Base-by-base conservation (phyloP, 345 rosid genomes). In the Bruguiera parviflora region DNA sequence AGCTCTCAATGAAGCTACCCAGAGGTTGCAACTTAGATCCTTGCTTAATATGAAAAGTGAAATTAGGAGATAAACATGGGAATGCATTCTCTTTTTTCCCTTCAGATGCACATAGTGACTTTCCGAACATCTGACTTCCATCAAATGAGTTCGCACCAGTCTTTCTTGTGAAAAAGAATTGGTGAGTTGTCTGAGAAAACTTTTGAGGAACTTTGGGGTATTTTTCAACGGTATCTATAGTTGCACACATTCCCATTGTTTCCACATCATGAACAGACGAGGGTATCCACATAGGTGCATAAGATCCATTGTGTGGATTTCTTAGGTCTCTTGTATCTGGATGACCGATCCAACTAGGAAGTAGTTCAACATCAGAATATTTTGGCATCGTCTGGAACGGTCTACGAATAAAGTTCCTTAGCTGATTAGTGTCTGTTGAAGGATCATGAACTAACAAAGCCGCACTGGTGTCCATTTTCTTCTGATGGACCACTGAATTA, bases 1-100 rank as follows among this genome's bases (percentile, higher is more conserved):
- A 78, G 35, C 78, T 73, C 35, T 88, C 85, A 31, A 76, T 78
- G 56, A 92, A 82, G 82, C 89, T 85, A 69, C 79, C 87, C 16
- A 87, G 68, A 67, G 86, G 77, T 58, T 78, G 86, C 66, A 91
- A 79, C 75, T 77, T 82, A 60, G 69, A 76, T 68, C 86, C 89
- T 59, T 83, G 89, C 69, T 77, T 79, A 64, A 65, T 73, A 31
- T 43, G 66, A 65, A 77, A 81, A 75, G 70, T 78, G 61, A 47
- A 64, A 69, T 62, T 77, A 31, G 87, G 86, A 76, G 89, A 76
- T 58, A 78, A 71, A 67, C 80, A 70, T 68, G 85, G 79, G 75
- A 85, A 71, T 28, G 74, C 84, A 69, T 73, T 71, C 69, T 81
- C 76, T 28, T 75, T 27, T 61, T 82, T 83, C 35, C 84, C 84